phyloP scores from a whole-genome alignment of 2,329 filamentous ascomycete genomes.

The Cytospora piceicola region DNA sequence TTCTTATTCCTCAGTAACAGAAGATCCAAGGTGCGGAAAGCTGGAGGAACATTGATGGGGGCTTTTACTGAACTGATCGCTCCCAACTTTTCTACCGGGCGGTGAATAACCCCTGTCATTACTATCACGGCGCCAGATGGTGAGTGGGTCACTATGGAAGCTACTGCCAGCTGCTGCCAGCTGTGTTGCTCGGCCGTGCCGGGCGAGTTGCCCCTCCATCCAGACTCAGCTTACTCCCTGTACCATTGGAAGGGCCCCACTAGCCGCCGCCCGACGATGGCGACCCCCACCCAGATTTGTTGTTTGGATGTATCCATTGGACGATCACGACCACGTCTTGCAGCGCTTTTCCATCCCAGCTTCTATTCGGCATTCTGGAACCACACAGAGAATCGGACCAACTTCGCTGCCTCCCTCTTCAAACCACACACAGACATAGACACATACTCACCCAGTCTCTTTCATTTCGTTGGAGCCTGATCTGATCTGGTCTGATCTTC shows the following conservation, averaged over 20 bases:
- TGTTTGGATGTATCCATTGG: conserved; percentile 24
- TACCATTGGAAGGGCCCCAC: background rate
- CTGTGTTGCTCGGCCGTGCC: background rate
- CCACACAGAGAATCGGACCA: background rate
- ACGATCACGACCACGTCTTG: conserved; percentile 14
- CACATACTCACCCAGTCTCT: background rate
- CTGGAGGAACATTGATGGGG: no score
- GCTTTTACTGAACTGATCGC: background rate
- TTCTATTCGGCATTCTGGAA: conserved; percentile 4
- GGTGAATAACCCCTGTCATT: conserved; percentile 18
- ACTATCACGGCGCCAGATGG: no score
- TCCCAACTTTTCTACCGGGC: conserved; percentile 27
- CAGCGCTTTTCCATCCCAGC: conserved; percentile 15
- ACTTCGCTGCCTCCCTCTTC: background rate
- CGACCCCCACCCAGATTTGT: conserved; percentile 12
- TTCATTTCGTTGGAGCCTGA: background rate
- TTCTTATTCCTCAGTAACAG: background rate
- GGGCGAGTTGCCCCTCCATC: background rate
- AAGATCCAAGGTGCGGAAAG: background rate
- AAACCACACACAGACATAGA: background rate
- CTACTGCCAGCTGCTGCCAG: background rate
- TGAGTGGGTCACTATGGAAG: background rate
- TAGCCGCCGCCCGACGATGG: background rate
- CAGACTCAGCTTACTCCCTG: background rate
- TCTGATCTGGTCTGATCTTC: background rate